Percentiles rank a stretch among this genome's conserved stretches.
phyloP scores from a whole-genome alignment of 78 protist genomes.

The Planoprotostelium fungivorum region DNA sequence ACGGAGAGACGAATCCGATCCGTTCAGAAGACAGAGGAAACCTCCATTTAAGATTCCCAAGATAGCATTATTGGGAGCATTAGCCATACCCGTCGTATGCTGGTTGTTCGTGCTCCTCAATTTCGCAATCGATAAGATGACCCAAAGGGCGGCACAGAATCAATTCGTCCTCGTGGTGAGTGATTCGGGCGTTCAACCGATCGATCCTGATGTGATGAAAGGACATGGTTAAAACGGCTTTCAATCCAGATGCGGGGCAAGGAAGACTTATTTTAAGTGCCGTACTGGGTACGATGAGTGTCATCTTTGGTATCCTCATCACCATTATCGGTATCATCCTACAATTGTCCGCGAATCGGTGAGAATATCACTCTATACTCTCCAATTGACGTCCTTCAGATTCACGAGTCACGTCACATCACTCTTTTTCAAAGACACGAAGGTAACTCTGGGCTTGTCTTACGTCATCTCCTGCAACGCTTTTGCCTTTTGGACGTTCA shows the following conservation, averaged over 20 bases:
- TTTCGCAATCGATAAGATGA: neutral
- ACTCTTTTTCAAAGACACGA: neutral
- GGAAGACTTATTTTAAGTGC: neutral
- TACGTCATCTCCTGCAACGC: slow-evolving; percentile 11
- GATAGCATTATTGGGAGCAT: neutral
- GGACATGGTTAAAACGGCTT: neutral
- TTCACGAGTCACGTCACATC: neutral
- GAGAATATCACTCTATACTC: neutral
- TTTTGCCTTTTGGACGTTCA: neutral
- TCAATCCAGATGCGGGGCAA: neutral
- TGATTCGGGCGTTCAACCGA: neutral
- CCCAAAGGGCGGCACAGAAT: neutral
- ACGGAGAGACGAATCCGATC: neutral
- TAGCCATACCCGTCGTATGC: neutral
- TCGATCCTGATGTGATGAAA: neutral
- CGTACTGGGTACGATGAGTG: neutral
- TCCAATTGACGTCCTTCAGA: neutral
- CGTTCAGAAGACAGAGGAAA: neutral
- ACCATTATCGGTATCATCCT: slow-evolving; percentile 17
- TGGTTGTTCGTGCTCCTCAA: neutral
- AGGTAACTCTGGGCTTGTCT: neutral
- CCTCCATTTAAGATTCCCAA: neutral
- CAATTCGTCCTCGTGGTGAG: neutral
- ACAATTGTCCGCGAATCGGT: slow-evolving; percentile 3
- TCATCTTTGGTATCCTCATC: slow-evolving; percentile 10